These are phyloP conservation scores for Penicillium odoratum DNA, from an alignment of 495 filamentous ascomycete genomes.

Conservation along the genomic window DNA sequence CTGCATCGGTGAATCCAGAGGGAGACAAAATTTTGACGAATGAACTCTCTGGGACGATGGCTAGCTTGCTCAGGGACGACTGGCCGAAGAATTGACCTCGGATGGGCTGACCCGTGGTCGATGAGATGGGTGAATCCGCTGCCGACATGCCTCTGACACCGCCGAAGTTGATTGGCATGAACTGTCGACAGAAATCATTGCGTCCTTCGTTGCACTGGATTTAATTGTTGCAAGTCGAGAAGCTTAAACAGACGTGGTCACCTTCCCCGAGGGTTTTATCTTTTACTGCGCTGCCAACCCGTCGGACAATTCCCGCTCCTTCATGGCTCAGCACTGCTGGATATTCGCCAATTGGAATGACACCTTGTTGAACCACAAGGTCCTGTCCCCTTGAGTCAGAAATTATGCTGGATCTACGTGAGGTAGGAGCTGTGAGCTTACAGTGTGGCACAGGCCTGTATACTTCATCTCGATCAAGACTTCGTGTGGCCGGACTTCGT, in stretches of 20 bases:
- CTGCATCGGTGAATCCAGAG: not conserved
- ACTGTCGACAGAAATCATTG: constrained; percentile 28
- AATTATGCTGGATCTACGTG: not conserved
- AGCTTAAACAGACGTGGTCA: not conserved
- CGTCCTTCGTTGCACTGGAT: not conserved
- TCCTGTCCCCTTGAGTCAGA: not conserved
- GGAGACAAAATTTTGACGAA: not conserved
- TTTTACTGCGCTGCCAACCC: not conserved
- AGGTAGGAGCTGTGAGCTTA: constrained; percentile 3
- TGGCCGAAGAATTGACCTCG: constrained; percentile 47
- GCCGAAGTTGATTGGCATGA: constrained; percentile 41
- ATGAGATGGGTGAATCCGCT: constrained; percentile 23
- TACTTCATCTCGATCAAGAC: constrained; percentile 38
- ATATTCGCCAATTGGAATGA: not conserved
- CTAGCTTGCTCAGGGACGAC: constrained; percentile 39
- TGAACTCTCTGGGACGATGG: constrained; percentile 19
- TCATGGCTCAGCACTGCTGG: not conserved
- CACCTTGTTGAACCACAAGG: not conserved
- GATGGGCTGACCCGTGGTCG: constrained; percentile 29
- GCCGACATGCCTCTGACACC: constrained; percentile 23
- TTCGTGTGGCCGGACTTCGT: constrained; percentile 28
- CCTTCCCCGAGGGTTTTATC: not conserved
- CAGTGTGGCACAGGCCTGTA: constrained; percentile 38
- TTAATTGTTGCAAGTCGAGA: not conserved
- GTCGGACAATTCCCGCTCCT: not conserved